Percentiles rank a stretch among this genome's conserved stretches.
Evolutionary conservation across 208 protist species (phyloP).

Genomic region (Strigomonas culicis): DNA sequence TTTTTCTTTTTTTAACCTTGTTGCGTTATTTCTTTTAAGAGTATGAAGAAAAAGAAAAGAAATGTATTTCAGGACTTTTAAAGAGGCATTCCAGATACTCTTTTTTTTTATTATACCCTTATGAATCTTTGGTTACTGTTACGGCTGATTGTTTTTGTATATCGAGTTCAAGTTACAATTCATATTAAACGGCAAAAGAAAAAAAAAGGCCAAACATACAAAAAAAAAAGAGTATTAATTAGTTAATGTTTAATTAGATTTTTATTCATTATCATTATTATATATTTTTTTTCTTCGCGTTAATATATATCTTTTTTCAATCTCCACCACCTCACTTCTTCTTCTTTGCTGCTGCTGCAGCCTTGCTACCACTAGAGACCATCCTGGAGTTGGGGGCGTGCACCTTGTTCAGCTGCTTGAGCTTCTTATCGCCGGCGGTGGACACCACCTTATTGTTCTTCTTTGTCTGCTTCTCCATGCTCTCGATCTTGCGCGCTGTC

Average conservation of each 20-base stretch:
- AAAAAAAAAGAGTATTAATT: not conserved
- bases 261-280: not conserved
- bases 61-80: not conserved
- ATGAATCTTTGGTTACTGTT: not conserved
- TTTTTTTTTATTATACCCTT: conserved; percentile 22
- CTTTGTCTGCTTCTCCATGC: conserved; percentile 22
- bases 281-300: not conserved
- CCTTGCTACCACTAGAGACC: conserved; percentile 29
- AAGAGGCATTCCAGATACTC: not conserved
- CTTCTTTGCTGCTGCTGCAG: conserved; percentile 22
- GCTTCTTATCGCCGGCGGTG: conserved; percentile 25
- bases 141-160: not conserved
- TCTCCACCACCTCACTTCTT: conserved; percentile 10
- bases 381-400: conserved; percentile 20
- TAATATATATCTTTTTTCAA: conserved; percentile 5
- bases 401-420: conserved; percentile 33
- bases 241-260: not conserved
- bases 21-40: conserved; percentile 13
- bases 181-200: not conserved
- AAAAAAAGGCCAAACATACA: conserved; percentile 1
- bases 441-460: conserved; percentile 19
- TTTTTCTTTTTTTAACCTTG: conserved; percentile 4
- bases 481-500: conserved; percentile 22
- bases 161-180: not conserved
- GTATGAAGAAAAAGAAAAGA: conserved; percentile 19